phyloP scores from a whole-genome alignment of 768 basidiomycete species.

The Vararia minispora region DNA sequence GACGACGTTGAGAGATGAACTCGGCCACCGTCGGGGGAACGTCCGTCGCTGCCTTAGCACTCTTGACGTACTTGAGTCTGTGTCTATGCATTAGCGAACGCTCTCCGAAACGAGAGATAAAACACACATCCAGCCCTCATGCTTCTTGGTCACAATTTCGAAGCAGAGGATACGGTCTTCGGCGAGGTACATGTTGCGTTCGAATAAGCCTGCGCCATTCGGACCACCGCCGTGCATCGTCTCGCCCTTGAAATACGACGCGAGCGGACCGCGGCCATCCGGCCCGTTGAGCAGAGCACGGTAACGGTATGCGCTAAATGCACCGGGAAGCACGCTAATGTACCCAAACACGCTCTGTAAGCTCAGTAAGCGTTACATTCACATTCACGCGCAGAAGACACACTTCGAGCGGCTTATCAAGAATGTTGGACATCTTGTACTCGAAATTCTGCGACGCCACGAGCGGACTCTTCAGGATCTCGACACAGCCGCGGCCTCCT shows the following conservation, averaged over 20 bases:
- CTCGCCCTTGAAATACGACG: slow-evolving; percentile 91
- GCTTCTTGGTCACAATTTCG: slow-evolving; percentile 86
- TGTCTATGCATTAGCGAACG: background rate
- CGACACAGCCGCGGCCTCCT: slow-evolving; percentile 58
- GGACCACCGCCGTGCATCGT: slow-evolving; percentile 60
- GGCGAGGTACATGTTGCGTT: slow-evolving; percentile 88
- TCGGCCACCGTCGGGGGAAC: slow-evolving; percentile 88
- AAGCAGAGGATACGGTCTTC: slow-evolving; percentile 90
- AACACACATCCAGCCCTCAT: slow-evolving; percentile 70
- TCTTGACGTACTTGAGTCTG: slow-evolving; percentile 83
- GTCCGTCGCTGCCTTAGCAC: slow-evolving; percentile 92
- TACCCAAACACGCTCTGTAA: slow-evolving; percentile 73
- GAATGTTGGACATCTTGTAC: slow-evolving; percentile 95
- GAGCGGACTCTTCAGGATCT: slow-evolving; percentile 63
- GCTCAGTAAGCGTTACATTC: background rate
- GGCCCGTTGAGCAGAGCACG: slow-evolving; percentile 78
- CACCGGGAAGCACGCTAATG: slow-evolving; percentile 83
- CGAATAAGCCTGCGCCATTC: slow-evolving; percentile 58
- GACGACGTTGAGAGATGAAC: slow-evolving; percentile 88
- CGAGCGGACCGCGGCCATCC: slow-evolving; percentile 82
- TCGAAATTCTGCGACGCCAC: slow-evolving; percentile 96
- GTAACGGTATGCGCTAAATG: slow-evolving; percentile 89
- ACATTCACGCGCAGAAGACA: slow-evolving; percentile 12
- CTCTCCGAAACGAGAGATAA: background rate
- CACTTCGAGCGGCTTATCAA: slow-evolving; percentile 92